Evolutionary conservation across 108 stramenopile genomes (phyloP).

Genomic region (Skeletonema marinoi): DNA sequence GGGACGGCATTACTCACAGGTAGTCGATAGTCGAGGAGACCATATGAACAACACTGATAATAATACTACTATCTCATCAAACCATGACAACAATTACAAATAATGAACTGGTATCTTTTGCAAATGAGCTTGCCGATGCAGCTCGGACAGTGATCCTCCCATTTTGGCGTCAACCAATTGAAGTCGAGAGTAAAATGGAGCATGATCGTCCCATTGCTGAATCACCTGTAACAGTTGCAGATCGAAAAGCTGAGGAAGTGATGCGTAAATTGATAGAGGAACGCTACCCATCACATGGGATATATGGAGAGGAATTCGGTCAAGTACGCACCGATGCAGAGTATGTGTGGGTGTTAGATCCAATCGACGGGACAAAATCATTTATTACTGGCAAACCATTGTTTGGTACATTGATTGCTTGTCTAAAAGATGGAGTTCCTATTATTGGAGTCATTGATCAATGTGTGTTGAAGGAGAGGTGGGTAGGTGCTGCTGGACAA

Average conservation of each 20-base stretch:
- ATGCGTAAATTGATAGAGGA: slow-evolving; percentile 55
- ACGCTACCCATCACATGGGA: slow-evolving; percentile 53
- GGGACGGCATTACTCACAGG: too few species aligned
- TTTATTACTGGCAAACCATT: slow-evolving; percentile 66
- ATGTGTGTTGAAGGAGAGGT: slow-evolving; percentile 57
- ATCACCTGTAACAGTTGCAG: slow-evolving; percentile 61
- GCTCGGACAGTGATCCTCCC: slow-evolving; percentile 54
- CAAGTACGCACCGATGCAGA: slow-evolving; percentile 47
- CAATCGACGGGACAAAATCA: slow-evolving; percentile 62
- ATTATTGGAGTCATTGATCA: slow-evolving; percentile 63
- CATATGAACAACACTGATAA: background rate
- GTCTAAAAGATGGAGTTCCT: slow-evolving; percentile 44
- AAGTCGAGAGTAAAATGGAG: slow-evolving; percentile 52
- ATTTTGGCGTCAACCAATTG: slow-evolving; percentile 51
- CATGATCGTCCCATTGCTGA: slow-evolving; percentile 42
- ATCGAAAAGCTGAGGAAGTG: slow-evolving; percentile 49
- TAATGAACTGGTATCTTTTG: slow-evolving; percentile 42
- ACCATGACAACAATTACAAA: slow-evolving; percentile 13
- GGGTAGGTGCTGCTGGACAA: slow-evolving; percentile 50
- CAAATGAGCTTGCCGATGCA: slow-evolving; percentile 51
- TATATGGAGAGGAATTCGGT: slow-evolving; percentile 63
- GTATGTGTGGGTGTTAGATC: slow-evolving; percentile 63
- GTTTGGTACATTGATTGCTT: slow-evolving; percentile 60
- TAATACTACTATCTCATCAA: background rate
- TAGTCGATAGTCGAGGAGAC: background rate